Percentiles rank a stretch among this genome's conserved stretches.
Conservation (phyloP, 257 asterid species). For the Solanum pinnatisectum region DNA sequence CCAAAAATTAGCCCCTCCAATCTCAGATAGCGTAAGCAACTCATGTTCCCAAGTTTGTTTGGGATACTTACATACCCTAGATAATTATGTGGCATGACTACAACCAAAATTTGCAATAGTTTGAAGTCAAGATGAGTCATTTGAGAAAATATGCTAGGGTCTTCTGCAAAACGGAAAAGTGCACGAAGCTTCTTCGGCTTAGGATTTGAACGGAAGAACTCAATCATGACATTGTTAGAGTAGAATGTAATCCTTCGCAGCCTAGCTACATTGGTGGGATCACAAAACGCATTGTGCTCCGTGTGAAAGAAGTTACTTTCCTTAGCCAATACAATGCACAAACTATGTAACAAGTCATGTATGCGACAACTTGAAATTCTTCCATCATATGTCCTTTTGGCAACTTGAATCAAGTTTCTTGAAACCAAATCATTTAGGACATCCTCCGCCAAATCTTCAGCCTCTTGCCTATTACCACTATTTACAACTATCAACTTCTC, state of each 20-base stretch:
- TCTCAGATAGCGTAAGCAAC: neutral
- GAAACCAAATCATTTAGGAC: neutral
- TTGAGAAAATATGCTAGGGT: neutral
- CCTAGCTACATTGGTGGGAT: neutral
- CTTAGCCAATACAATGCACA: neutral
- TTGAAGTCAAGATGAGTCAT: neutral
- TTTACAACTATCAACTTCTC: neutral
- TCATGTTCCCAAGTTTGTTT: neutral
- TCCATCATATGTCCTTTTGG: neutral
- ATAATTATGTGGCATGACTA: neutral
- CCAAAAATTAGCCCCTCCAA: rapidly evolving
- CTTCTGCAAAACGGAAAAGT: neutral
- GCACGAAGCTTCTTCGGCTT: neutral
- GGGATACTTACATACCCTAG: neutral
- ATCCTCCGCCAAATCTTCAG: neutral
- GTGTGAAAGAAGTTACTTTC: neutral
- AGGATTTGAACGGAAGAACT: neutral
- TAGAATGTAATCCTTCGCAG: neutral
- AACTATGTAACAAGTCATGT: neutral
- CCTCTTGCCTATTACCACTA: neutral
- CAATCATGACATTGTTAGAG: neutral
- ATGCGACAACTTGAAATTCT: neutral
- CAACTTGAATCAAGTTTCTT: neutral
- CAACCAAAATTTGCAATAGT: neutral
- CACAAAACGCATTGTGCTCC: neutral